phyloP scores from a whole-genome alignment of 208 protist genomes.

The Leishmania amazonensis region DNA sequence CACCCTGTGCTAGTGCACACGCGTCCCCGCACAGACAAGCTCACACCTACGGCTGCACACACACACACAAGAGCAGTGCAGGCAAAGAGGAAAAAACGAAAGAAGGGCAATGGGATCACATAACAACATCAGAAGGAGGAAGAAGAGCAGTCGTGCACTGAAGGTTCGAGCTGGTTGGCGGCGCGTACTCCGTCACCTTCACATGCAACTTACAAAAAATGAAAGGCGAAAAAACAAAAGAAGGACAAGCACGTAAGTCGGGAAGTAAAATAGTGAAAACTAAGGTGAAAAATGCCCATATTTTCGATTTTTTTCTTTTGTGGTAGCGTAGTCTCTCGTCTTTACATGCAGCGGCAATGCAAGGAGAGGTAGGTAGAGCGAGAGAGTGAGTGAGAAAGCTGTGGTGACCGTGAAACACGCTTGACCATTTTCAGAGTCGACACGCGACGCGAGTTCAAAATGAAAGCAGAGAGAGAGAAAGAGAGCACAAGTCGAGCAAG shows the following conservation, averaged over 20 bases:
- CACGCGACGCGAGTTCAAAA: not conserved
- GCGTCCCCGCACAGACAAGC: not conserved
- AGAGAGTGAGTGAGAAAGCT: not conserved
- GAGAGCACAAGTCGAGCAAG: not conserved
- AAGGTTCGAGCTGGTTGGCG: not conserved
- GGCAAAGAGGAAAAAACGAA: not conserved
- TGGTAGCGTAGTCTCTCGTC: not conserved
- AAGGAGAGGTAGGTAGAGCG: not conserved
- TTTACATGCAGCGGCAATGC: not conserved
- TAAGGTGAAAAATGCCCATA: not conserved
- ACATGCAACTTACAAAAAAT: not conserved
- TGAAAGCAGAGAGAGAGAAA: not conserved
- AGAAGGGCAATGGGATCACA: not conserved
- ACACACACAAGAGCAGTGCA: not conserved
- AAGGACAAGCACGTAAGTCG: not conserved
- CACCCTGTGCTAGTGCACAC: not conserved
- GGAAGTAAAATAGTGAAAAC: not conserved
- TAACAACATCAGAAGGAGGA: not conserved
- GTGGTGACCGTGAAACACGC: not conserved
- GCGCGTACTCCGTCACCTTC: constrained; percentile 2
- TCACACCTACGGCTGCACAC: not conserved
- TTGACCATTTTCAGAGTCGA: not conserved
- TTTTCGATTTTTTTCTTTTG: not conserved
- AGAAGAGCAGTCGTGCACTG: not conserved
- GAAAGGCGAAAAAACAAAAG: constrained; percentile 4